Percentiles rank a stretch among this genome's conserved stretches.
Evolutionary conservation across 163 green algal genomes (phyloP).

Genomic region (Chlamydomonas reinhardtii): DNA sequence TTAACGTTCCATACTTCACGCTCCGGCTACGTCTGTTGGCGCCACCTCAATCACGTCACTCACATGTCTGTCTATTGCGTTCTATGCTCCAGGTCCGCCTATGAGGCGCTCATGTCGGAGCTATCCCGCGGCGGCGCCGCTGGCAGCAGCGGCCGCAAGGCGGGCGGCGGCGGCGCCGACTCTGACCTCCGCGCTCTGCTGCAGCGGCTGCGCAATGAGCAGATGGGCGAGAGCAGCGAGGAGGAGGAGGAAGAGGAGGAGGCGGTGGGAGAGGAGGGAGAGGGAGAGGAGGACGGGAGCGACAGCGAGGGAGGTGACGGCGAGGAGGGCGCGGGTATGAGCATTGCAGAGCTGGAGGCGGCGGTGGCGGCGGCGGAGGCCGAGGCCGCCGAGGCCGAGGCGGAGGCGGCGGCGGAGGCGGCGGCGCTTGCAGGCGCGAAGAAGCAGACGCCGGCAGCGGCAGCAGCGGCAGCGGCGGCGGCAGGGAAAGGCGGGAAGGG

Average conservation of each 20-base stretch:
- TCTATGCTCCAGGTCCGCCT: slow-evolving; percentile 56
- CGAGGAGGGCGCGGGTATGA: not conserved
- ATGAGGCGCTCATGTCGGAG: slow-evolving; percentile 57
- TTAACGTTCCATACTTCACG: too few relatives aligned
- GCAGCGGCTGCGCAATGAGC: slow-evolving; percentile 46
- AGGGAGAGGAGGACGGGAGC: not conserved
- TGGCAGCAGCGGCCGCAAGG: not conserved
- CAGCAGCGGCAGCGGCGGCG: too few relatives aligned
- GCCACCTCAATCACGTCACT: too few relatives aligned
- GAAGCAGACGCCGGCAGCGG: too few relatives aligned
- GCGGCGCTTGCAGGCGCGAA: too few relatives aligned
- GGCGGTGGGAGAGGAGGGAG: slow-evolving; percentile 4
- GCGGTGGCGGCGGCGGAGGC: too few relatives aligned
- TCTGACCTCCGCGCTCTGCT: slow-evolving; percentile 17
- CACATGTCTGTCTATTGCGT: too few relatives aligned
- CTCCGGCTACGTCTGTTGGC: too few relatives aligned
- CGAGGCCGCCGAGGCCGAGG: too few relatives aligned
- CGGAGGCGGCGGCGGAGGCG: too few relatives aligned
- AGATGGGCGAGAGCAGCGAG: slow-evolving; percentile 28
- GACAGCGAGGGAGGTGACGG: not conserved
- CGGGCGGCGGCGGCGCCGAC: not conserved
- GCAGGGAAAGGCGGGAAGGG: too few relatives aligned
- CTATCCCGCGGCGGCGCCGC: slow-evolving; percentile 6
- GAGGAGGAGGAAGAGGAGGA: slow-evolving; percentile 5
- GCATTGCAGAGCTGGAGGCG: too few relatives aligned